Percentiles rank a stretch among this genome's conserved stretches.
phyloP scores from a whole-genome alignment of 2,329 filamentous ascomycete genomes.

The Phaeoacremonium minimum region DNA sequence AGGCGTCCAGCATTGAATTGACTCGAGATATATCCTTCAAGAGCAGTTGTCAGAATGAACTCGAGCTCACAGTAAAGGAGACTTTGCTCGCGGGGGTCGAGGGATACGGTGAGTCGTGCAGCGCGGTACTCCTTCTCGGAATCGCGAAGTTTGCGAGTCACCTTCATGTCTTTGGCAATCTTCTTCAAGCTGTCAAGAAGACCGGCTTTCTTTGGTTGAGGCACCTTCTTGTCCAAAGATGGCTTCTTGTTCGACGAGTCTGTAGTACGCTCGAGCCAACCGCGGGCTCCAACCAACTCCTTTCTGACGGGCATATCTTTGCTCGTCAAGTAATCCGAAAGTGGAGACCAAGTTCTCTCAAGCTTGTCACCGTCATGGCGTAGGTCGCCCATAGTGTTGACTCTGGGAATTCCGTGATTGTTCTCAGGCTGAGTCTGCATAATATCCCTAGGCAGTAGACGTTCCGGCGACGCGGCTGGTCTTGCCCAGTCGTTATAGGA shows the following conservation, averaged over 20 bases:
- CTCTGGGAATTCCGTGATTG: constrained; percentile 6
- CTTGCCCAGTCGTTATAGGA: constrained; percentile 1
- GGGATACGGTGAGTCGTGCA: constrained; percentile 39
- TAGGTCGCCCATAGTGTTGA: constrained; percentile 8
- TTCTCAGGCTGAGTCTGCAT: neutral
- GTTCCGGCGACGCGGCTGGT: constrained; percentile 2
- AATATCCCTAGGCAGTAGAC: neutral
- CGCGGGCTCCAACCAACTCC: constrained; percentile 49
- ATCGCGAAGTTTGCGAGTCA: constrained; percentile 20
- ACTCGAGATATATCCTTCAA: constrained; percentile 47
- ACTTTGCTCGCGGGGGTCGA: constrained; percentile 52
- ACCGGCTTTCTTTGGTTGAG: constrained; percentile 27
- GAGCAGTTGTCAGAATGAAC: constrained; percentile 44
- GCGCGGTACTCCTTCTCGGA: constrained; percentile 19
- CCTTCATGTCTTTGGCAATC: constrained; percentile 48
- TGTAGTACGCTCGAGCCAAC: constrained; percentile 50
- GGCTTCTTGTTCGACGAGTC: constrained; percentile 15
- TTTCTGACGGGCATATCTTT: constrained; percentile 39
- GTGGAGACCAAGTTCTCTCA: constrained; percentile 32
- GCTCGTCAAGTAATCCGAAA: constrained; percentile 36
- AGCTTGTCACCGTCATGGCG: constrained; percentile 6
- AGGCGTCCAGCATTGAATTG: constrained; percentile 54
- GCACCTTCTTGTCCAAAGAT: constrained; percentile 2
- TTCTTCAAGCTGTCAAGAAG: constrained; percentile 45
- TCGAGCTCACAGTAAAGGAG: constrained; percentile 57